Conservation (phyloP, 768 basidiomycete species). For the Leccinum subgranulosum region DNA sequence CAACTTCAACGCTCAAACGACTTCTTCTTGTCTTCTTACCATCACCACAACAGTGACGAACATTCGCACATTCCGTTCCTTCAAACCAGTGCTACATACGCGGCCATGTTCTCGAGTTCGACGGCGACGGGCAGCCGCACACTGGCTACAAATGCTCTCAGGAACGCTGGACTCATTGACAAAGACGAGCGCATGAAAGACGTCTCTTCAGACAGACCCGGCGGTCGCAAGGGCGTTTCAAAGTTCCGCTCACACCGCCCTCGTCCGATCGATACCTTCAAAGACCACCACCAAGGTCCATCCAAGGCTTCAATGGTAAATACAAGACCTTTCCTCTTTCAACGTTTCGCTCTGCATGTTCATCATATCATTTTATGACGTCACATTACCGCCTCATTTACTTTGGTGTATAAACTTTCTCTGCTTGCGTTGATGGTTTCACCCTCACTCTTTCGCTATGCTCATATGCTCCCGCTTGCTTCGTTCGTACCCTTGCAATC, state of each 20-base stretch:
- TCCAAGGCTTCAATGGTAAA: constrained; percentile 64
- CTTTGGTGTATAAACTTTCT: constrained; percentile 17
- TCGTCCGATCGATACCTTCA: constrained; percentile 55
- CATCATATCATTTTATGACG: constrained; percentile 27
- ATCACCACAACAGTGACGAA: constrained; percentile 5
- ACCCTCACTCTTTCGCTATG: constrained; percentile 9
- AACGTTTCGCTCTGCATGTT: constrained; percentile 23
- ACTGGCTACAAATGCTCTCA: constrained; percentile 60
- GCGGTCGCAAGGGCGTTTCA: constrained; percentile 66
- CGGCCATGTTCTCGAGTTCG: constrained; percentile 56
- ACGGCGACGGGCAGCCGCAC: constrained; percentile 55
- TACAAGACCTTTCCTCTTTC: constrained; percentile 40
- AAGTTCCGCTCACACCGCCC: constrained; percentile 62
- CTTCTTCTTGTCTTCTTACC: constrained; percentile 18
- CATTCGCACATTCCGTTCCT: not conserved
- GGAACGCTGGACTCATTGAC: constrained; percentile 74
- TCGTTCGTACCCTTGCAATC: constrained; percentile 10
- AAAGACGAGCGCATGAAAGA: constrained; percentile 76
- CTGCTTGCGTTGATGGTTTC: constrained; percentile 15
- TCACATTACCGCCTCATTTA: constrained; percentile 11
- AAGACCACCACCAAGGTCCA: constrained; percentile 44
- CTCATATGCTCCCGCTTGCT: constrained; percentile 5
- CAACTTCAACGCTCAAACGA: constrained; percentile 1
- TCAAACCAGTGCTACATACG: not conserved
- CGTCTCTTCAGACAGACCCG: constrained; percentile 56